These are phyloP conservation scores for Stachybotrys chartarum DNA, from an alignment of 2,329 filamentous ascomycete species.

Conservation along the genomic window DNA sequence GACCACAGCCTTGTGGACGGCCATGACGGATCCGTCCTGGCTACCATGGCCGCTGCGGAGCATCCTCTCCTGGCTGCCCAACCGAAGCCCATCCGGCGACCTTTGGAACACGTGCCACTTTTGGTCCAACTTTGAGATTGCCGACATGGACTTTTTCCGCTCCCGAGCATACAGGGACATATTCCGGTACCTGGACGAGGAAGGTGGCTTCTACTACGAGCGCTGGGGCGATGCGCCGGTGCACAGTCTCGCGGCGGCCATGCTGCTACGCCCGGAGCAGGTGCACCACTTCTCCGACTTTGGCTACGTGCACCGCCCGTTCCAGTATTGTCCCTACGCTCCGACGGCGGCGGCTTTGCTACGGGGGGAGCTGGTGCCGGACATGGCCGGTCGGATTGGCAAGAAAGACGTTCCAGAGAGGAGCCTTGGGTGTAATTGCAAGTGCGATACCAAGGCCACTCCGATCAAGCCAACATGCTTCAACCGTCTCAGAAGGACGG, in stretches of 20 bases:
- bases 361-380: constrained; percentile 1
- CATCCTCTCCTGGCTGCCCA: constrained; percentile 25
- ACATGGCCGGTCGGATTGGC: neutral
- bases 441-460: constrained; percentile 3
- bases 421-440: constrained; percentile 7
- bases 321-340: constrained; percentile 18
- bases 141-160: constrained; percentile 37
- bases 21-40: constrained; percentile 32
- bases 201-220: constrained; percentile 36
- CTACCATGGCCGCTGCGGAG: constrained; percentile 32
- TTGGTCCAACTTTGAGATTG: constrained; percentile 42
- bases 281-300: constrained; percentile 38
- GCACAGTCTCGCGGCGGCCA: constrained; percentile 33
- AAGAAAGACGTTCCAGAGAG: neutral
- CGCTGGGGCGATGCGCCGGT: constrained; percentile 38
- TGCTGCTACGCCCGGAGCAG: constrained; percentile 29
- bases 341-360: constrained; percentile 3
- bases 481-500: constrained; percentile 4
- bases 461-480: constrained; percentile 2
- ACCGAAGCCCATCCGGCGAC: constrained; percentile 31
- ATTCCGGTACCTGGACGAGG: constrained; percentile 30
- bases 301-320: constrained; percentile 31
- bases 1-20: constrained; percentile 30
- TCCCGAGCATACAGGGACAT: constrained; percentile 30
- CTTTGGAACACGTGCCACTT: constrained; percentile 38